Percentiles rank a stretch among this genome's conserved stretches.
phyloP scores from a whole-genome alignment of 129 eudicot species.

The Erigeron canadensis region DNA sequence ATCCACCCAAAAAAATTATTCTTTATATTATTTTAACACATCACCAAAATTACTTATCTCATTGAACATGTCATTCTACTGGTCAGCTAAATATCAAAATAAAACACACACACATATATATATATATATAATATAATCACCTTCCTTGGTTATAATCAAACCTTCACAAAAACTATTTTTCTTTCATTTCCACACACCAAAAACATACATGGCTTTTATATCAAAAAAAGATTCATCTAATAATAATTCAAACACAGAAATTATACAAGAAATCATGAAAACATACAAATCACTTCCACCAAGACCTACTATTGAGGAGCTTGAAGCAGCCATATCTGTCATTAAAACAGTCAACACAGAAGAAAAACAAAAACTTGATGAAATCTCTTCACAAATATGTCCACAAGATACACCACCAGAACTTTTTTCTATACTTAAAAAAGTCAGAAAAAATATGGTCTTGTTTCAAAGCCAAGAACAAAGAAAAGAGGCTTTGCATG shows the following conservation, averaged over 20 bases:
- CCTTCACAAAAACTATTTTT: slow-evolving; percentile 17
- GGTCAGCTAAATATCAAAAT: slow-evolving; percentile 17
- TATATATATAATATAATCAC: neutral
- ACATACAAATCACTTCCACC: slow-evolving; percentile 76
- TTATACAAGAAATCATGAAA: slow-evolving; percentile 59
- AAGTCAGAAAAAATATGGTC: slow-evolving; percentile 55
- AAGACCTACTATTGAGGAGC: slow-evolving; percentile 71
- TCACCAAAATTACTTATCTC: neutral
- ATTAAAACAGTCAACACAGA: slow-evolving; percentile 49
- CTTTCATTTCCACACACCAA: slow-evolving; percentile 12
- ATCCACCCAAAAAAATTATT: neutral
- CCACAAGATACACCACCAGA: slow-evolving; percentile 53
- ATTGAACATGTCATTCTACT: neutral
- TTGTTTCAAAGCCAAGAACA: slow-evolving; percentile 57
- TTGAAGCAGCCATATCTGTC: slow-evolving; percentile 70
- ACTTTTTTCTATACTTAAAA: slow-evolving; percentile 52
- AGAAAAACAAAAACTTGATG: slow-evolving; percentile 44
- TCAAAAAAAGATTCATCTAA: slow-evolving; percentile 36
- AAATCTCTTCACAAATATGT: slow-evolving; percentile 39
- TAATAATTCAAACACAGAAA: slow-evolving; percentile 41
- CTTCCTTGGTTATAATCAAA: slow-evolving; percentile 9
- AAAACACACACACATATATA: neutral
- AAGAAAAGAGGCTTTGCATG: slow-evolving; percentile 63
- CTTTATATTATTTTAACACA: neutral
- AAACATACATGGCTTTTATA: slow-evolving; percentile 36